These are phyloP conservation scores for Taiozyma onychis DNA, from an alignment of 1,139 yeast species.

Conservation along the genomic window DNA sequence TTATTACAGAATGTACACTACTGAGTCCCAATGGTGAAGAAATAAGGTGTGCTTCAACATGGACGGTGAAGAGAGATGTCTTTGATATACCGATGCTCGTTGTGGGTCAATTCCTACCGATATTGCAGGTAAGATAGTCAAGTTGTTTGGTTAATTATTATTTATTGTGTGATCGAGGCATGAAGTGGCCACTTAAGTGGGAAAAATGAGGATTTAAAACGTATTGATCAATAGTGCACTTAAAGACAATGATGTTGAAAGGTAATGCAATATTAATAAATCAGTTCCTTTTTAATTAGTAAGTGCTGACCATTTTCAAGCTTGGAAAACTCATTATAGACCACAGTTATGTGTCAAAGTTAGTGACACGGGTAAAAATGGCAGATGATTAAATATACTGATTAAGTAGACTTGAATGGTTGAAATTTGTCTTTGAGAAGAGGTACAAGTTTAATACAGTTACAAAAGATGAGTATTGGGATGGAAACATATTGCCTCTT, in stretches of 20 bases:
- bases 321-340: too few relatives aligned
- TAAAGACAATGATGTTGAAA: too few relatives aligned
- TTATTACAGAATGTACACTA: slow-evolving; percentile 78
- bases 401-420: not conserved
- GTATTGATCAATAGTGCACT: too few relatives aligned
- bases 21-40: slow-evolving; percentile 34
- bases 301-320: too few relatives aligned
- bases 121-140: slow-evolving; percentile 28
- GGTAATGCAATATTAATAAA: too few relatives aligned
- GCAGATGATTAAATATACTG: not conserved
- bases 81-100: slow-evolving; percentile 94
- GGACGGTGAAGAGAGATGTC: slow-evolving; percentile 86
- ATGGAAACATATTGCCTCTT: too few relatives aligned
- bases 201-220: too few relatives aligned
- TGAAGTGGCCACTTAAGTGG: too few relatives aligned
- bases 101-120: slow-evolving; percentile 84
- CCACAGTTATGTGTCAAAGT: not conserved
- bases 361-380: not conserved
- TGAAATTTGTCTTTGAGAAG: not conserved
- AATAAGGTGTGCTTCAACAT: slow-evolving; percentile 63
- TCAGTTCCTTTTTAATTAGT: too few relatives aligned
- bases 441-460: too few relatives aligned
- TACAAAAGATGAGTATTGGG: too few relatives aligned
- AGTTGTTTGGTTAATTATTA: slow-evolving; percentile 1
- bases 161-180: not conserved